phyloP scores from a whole-genome alignment of 495 filamentous ascomycete species.

The Tetracladium setigerum region DNA sequence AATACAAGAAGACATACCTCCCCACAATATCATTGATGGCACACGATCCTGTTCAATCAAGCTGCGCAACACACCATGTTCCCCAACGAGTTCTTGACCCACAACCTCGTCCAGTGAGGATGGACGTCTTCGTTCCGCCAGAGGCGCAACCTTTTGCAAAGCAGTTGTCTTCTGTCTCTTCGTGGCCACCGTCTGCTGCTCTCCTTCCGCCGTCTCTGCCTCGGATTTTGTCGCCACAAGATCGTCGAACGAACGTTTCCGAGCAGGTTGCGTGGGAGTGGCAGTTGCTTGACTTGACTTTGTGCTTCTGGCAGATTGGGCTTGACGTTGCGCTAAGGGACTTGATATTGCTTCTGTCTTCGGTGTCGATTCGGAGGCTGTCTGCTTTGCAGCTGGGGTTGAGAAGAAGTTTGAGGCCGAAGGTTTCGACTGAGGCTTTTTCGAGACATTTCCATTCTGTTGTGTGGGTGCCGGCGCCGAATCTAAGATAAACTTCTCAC shows the following conservation, averaged over 20 bases:
- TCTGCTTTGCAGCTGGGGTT: slow-evolving; percentile 52
- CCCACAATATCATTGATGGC: slow-evolving; percentile 95
- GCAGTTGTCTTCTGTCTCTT: slow-evolving; percentile 54
- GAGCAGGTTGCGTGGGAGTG: neutral
- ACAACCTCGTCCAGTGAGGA: slow-evolving; percentile 74
- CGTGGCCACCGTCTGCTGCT: slow-evolving; percentile 23
- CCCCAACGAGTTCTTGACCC: slow-evolving; percentile 87
- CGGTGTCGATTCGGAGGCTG: slow-evolving; percentile 28
- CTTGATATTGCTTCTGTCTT: slow-evolving; percentile 15
- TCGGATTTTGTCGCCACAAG: slow-evolving; percentile 20
- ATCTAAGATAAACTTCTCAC: slow-evolving; percentile 49
- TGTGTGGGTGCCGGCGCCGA: slow-evolving; percentile 34
- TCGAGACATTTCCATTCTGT: slow-evolving; percentile 32
- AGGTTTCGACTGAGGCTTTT: slow-evolving; percentile 29
- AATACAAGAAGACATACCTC: slow-evolving; percentile 29
- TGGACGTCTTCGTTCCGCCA: slow-evolving; percentile 93
- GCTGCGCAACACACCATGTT: slow-evolving; percentile 74
- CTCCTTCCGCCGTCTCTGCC: neutral
- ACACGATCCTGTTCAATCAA: slow-evolving; percentile 82
- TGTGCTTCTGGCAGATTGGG: neutral
- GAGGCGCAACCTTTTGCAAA: slow-evolving; percentile 64
- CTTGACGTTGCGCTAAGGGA: slow-evolving; percentile 8
- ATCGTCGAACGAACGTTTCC: slow-evolving; percentile 23
- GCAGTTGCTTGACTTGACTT: slow-evolving; percentile 2
- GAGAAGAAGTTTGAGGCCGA: slow-evolving; percentile 71